These are phyloP conservation scores for Daucus carota DNA, from an alignment of 129 eudicot species.

Conservation along the genomic window DH1_v3.0 NC_030384.2:36522001-36522500, in stretches of 20 bases:
- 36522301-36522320: background rate
- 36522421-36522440: too few species aligned
- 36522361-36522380: too few species aligned
- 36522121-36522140: background rate
- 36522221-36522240: background rate
- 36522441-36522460: too few species aligned
- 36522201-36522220: background rate
- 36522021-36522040: slow-evolving; percentile 83
- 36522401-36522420: too few species aligned
- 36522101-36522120: background rate
- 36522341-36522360: background rate
- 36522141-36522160: background rate
- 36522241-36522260: background rate
- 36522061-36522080: slow-evolving; percentile 96
- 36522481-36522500: background rate
- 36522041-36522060: slow-evolving; percentile 92
- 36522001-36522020: slow-evolving; percentile 13
- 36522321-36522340: too few species aligned
- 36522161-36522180: background rate
- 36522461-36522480: background rate
- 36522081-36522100: slow-evolving; percentile 56
- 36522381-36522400: too few species aligned
- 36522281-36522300: background rate
- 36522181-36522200: background rate
- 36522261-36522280: background rate